These are phyloP conservation scores for Plasmodium vinckei DNA, from an alignment of 169 alveolate genomes.

Conservation along the genomic window DNA sequence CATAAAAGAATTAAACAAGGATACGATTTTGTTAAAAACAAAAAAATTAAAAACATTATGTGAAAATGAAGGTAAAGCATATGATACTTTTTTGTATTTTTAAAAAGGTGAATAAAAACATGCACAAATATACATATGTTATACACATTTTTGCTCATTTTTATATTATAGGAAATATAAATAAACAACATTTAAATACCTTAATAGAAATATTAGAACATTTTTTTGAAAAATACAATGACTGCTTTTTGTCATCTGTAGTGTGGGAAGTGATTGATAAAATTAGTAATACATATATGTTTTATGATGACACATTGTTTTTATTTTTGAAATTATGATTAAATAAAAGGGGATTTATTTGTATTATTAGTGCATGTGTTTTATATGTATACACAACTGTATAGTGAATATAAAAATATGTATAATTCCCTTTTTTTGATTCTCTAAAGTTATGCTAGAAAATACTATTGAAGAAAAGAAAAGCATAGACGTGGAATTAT, in stretches of 20 bases:
- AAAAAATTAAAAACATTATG: slow-evolving; percentile 57
- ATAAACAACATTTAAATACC: slow-evolving; percentile 54
- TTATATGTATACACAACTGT: neutral
- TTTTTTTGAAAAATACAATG: slow-evolving; percentile 65
- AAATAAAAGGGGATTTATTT: too few relatives aligned
- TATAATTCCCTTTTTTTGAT: neutral
- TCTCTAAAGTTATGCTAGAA: slow-evolving; percentile 60
- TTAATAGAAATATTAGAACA: slow-evolving; percentile 65
- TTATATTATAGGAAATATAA: slow-evolving; percentile 25
- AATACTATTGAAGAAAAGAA: slow-evolving; percentile 68
- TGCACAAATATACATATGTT: neutral
- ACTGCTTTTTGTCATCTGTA: slow-evolving; percentile 57
- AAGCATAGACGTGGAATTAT: slow-evolving; percentile 55
- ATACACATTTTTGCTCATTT: slow-evolving; percentile 1
- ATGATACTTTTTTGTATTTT: neutral
- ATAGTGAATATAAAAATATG: neutral
- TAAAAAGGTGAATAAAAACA: neutral
- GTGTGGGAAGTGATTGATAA: slow-evolving; percentile 76
- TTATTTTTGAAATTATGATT: too few relatives aligned
- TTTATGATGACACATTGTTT: neutral
- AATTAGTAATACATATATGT: slow-evolving; percentile 59
- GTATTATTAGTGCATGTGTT: neutral
- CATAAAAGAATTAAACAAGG: slow-evolving; percentile 51
- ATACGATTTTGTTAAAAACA: slow-evolving; percentile 72
- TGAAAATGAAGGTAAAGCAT: slow-evolving; percentile 42